Conservation (phyloP, 75 land plant genomes). For the Selaginella tamariscina region DNA sequence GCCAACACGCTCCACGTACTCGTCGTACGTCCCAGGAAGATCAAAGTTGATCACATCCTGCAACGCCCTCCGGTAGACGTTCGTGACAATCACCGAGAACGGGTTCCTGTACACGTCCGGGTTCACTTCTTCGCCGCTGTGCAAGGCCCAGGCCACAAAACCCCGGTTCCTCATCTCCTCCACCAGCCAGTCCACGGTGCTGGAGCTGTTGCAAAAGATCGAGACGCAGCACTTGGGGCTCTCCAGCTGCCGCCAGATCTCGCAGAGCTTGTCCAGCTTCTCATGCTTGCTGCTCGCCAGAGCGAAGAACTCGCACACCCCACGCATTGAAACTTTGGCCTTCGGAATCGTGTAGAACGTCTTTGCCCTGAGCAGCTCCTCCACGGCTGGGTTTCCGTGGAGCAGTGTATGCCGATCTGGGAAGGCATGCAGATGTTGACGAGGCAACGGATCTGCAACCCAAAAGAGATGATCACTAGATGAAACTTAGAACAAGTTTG, state of each 20-base stretch:
- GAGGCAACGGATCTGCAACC: neutral
- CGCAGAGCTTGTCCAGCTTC: neutral
- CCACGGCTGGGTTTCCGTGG: neutral
- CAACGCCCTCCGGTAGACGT: neutral
- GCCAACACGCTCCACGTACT: neutral
- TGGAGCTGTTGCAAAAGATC: neutral
- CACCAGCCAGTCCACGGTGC: slow-evolving; percentile 2
- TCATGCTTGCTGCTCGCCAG: neutral
- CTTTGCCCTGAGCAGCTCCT: neutral
- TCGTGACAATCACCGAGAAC: neutral
- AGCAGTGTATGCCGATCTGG: slow-evolving; percentile 3
- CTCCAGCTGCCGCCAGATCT: neutral
- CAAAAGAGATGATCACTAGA: neutral
- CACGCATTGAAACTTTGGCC: slow-evolving; percentile 1
- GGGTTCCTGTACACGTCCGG: slow-evolving; percentile 2
- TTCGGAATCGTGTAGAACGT: neutral
- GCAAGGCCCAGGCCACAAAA: slow-evolving; percentile 1
- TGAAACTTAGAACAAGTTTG: too few species aligned
- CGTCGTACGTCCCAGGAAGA: neutral
- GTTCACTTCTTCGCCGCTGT: neutral
- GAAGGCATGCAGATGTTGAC: neutral
- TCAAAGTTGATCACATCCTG: slow-evolving; percentile 1
- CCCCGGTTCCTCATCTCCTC: slow-evolving; percentile 4
- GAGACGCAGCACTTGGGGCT: neutral
- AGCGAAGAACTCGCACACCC: neutral